These are phyloP conservation scores for Aureobasidium subglaciale DNA, from an alignment of 2,329 filamentous ascomycete genomes.

Conservation along the genomic window DNA sequence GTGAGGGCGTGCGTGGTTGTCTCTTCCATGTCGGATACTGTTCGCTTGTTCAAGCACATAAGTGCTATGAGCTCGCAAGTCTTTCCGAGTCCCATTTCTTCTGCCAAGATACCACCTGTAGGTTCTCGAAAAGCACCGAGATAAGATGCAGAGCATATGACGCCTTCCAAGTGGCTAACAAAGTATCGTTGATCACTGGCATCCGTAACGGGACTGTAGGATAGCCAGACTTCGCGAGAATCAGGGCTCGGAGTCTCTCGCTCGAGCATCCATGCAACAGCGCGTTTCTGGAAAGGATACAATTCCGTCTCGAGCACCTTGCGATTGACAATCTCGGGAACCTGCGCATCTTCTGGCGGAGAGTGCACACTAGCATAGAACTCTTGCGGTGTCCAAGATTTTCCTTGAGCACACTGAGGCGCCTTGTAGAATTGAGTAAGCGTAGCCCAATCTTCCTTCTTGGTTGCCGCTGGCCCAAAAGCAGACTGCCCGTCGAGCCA, in stretches of 20 bases:
- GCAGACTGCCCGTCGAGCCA: constrained; percentile 28
- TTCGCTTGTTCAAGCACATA: constrained; percentile 55
- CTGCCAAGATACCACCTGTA: constrained; percentile 60
- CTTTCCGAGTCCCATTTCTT: constrained; percentile 81
- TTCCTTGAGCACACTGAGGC: neutral
- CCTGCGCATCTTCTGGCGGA: constrained; percentile 39
- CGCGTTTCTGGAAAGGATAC: constrained; percentile 66
- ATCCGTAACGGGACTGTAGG: constrained; percentile 43
- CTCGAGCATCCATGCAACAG: constrained; percentile 62
- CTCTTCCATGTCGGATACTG: constrained; percentile 10
- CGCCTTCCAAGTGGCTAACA: constrained; percentile 57
- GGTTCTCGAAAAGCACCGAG: constrained; percentile 39
- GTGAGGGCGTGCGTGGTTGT: neutral
- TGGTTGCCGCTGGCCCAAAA: constrained; percentile 23
- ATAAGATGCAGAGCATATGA: constrained; percentile 34
- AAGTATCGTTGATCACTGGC: constrained; percentile 42
- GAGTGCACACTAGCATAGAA: constrained; percentile 67
- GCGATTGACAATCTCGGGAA: constrained; percentile 14
- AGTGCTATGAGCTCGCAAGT: constrained; percentile 69
- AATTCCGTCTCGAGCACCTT: constrained; percentile 34
- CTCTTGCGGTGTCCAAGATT: constrained; percentile 43
- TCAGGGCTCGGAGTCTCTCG: constrained; percentile 51
- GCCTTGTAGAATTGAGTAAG: constrained; percentile 23
- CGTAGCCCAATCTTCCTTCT: constrained; percentile 12
- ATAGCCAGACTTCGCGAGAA: constrained; percentile 18